Base-by-base conservation (phyloP, 306 rosid genomes). In the Gleditsia sinensis region DNA sequence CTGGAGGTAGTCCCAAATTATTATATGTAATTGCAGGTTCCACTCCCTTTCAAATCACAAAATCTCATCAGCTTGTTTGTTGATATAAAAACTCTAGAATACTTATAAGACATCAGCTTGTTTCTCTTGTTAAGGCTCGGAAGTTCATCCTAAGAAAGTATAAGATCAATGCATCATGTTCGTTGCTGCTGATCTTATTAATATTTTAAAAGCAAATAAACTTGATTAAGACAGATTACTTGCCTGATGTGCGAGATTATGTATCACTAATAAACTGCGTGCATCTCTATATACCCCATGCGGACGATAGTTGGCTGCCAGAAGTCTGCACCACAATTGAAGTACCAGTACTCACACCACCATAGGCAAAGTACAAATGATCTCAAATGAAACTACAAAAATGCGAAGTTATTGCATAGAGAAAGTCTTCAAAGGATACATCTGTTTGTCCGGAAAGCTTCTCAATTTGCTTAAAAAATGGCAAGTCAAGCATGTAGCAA, bases 231-330 rank as follows among this genome's bases (percentile, higher is more conserved):
- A 69, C 68, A 67, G 36, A 56, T 16, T 46, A 30, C 9, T 32
- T 82, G 88, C 98, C 92, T 92, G 98, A 76, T 92, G 98, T 58
- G 92, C 92, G 32, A 92, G 86, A 69, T 92, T 92, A 73, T 92
- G 98, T 71, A 92, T 92, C 51, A 88, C 90, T 57, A 92, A 90
- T 76, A 92, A 69, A 78, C 96, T 87, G 9, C 98, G 88, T 3
- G 96, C 92, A 82, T 92, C 98, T 76, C 80, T 88, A 80, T 90
- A 85, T 56, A 87, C 87, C 75, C 94, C 98, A 81, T 82, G 67
- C 5, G 96, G 94, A 63, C 92, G 94, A 86, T 92, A 90, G 78
- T 90, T 92, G 1, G 94, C 85, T 8, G 92, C 96, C 86, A 92
- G 78, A 79, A 92, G 88, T 62, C 98, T 92, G 90, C 84, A 89